Evolutionary conservation across 1,284 basidiomycete species (phyloP), one percentile per base, ranked within the genome.

Genomic region (Paramarasmius palmivorus): DNA sequence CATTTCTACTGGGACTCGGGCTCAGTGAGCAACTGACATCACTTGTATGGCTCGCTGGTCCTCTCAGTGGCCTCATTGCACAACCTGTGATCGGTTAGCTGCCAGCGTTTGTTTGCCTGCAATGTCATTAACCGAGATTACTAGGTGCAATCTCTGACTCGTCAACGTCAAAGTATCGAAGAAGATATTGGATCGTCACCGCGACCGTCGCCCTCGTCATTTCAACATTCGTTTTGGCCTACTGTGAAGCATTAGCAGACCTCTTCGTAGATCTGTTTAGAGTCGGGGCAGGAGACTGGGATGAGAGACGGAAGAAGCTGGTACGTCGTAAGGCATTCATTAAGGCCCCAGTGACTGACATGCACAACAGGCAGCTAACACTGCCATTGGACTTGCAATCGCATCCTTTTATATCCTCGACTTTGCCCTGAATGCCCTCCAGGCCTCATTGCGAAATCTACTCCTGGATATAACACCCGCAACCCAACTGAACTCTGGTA

Each of bases 31-130:
- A 93, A 64, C 76, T 93, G 25, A 98, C 97, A 4, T 92, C 92
- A 53, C 79, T 98, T 14, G 96, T 99, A 26, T 99, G 96, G 96
- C 81, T 99, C 41, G 96, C 96, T 26, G 97, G 95, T 4, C 94
- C 94, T 8, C 90, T 98, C 55, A 93, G 91, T 53, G 96, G 96
- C 6, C 77, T 99, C 44, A 78, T 99, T 52, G 94, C 94, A 4
- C 96, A 99, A 68, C 96, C 96, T 17, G 79, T 98, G 56, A 95
- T 99, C 60, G 96, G 93, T 86, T 62, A 57, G 79, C n/a, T 65
- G 9, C 17, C 26, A 39, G 50, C 23, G 53, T 56, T 61, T 56
- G 58, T 57, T 52, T 60, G 44, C 52, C 45, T 15, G 23, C 15
- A 36, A 54, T 42, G 48, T 49, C 42, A 44, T 41, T 64, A 61